phyloP scores from a whole-genome alignment of 257 asterid genomes.

The Ophiorrhiza pumila region DNA sequence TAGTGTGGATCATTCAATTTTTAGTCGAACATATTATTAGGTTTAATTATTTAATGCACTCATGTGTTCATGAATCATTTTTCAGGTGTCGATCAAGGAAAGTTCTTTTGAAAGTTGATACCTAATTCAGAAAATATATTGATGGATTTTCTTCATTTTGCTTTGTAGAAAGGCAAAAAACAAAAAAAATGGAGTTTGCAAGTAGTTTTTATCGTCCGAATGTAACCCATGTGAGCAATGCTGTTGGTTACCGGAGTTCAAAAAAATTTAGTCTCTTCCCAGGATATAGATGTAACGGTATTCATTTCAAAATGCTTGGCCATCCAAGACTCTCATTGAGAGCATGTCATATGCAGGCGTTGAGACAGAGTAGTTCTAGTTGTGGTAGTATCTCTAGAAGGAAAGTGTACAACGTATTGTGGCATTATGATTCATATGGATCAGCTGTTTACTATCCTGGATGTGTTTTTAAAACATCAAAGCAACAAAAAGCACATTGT shows the following conservation, averaged over 20 bases:
- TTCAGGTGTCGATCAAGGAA: neutral
- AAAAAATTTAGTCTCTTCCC: conserved; percentile 5
- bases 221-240: conserved; percentile 9
- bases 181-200: conserved; percentile 21
- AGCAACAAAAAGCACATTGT: conserved; percentile 39
- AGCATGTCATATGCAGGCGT: conserved; percentile 6
- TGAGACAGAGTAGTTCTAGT: conserved; percentile 13
- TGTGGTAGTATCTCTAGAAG: neutral
- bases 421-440: conserved; percentile 20
- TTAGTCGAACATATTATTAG: too few species aligned
- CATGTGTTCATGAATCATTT: neutral
- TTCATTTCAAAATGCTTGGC: conserved; percentile 8
- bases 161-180: conserved; percentile 7
- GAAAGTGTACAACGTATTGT: conserved; percentile 7
- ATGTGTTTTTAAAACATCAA: conserved; percentile 14
- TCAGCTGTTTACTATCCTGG: conserved; percentile 9
- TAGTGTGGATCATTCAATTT: too few species aligned
- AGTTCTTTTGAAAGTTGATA: neutral
- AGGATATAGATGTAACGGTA: conserved; percentile 5
- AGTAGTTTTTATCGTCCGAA: conserved; percentile 14
- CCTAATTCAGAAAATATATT: neutral
- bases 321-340: conserved; percentile 10
- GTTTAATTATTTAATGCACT: conserved; percentile 8
- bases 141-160: conserved; percentile 6
- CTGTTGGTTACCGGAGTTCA: neutral